phyloP scores from a whole-genome alignment of 2,329 filamentous ascomycete genomes.

The Botrytis medusae region DNA sequence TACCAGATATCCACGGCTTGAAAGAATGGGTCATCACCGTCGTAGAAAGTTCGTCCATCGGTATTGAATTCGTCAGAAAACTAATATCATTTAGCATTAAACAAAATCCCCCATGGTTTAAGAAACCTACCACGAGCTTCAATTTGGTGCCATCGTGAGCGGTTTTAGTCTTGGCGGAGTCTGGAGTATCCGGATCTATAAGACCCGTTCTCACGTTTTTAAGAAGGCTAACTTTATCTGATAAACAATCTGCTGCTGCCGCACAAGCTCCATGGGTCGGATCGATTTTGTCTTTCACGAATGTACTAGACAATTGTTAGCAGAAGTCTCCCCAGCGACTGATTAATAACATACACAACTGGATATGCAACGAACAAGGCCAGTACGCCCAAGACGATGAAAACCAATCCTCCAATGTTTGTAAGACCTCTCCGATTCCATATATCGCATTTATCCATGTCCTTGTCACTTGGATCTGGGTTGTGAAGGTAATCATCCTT shows the following conservation, averaged over 20 bases:
- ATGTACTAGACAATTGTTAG: slow-evolving; percentile 50
- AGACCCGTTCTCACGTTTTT: slow-evolving; percentile 60
- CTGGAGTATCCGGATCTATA: slow-evolving; percentile 68
- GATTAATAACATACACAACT: slow-evolving; percentile 56
- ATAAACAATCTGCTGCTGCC: slow-evolving; percentile 44
- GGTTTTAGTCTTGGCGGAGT: slow-evolving; percentile 55
- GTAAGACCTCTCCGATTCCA: slow-evolving; percentile 62
- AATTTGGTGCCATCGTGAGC: slow-evolving; percentile 59
- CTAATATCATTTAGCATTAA: slow-evolving; percentile 37
- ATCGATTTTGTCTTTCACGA: slow-evolving; percentile 47
- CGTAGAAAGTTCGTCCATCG: slow-evolving; percentile 67
- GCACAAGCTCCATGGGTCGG: slow-evolving; percentile 36
- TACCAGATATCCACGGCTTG: slow-evolving; percentile 71
- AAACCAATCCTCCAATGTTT: slow-evolving; percentile 61
- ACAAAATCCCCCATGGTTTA: neutral
- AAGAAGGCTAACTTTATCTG: slow-evolving; percentile 47
- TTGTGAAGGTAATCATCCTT: slow-evolving; percentile 73
- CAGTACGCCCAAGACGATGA: slow-evolving; percentile 61
- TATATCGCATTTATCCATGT: slow-evolving; percentile 61
- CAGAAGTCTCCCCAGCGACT: slow-evolving; percentile 1
- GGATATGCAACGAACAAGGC: slow-evolving; percentile 69
- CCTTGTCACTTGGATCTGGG: slow-evolving; percentile 63
- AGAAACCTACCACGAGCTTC: slow-evolving; percentile 57
- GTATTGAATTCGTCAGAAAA: slow-evolving; percentile 73
- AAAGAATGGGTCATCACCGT: slow-evolving; percentile 68